Base-by-base conservation (phyloP, 2,329 filamentous ascomycete genomes). In the Furcasterigmium furcatum region DNA sequence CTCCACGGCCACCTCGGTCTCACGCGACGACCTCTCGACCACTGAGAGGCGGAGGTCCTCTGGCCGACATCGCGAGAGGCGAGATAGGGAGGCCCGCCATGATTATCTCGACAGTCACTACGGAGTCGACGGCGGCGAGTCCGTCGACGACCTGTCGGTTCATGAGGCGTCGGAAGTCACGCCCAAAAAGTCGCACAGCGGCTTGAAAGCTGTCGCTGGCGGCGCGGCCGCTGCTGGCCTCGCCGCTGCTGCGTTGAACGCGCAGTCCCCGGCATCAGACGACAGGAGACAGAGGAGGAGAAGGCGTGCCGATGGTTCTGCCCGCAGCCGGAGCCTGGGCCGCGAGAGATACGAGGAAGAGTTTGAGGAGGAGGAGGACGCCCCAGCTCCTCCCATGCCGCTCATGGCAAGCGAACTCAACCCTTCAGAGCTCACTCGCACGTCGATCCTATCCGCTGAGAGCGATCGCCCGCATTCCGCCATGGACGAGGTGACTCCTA, bases 351-450 rank as follows among this genome's bases (percentile, higher is more conserved):
- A 72, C 48, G 61, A 62, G 1, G 76, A 80, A 12, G 75, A 76
- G 10, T 73, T 75, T 32, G 77, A 78, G 6, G 72, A 78, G 3
- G 71, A 79, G 48, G 76, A 81, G 43, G 72, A 82, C 41, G 79
- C 88, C 13, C 73, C 73, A 9, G 64, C 68, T 5, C 86, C 91
- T 7, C 88, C 88, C 6, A 90, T 96, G 85, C 92, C 92, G 3
- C 76, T 96, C 51, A 85, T 87, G 65, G 34, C 34, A 16, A 96
- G 91, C 65, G 88, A 90, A 46, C 80, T 95, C 46, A 87, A 88
- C 53, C 82, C 87, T 35, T 95, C 92, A 0, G 91, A 96, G 43
- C 67, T 96, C 45, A 97, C 92, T 1, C 79, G 92, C 55, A 87
- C 87, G 14, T 96, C 92, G 0, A 88, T 97, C 44, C 68, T 94